Evolutionary conservation across 805 yeast species (phyloP), one percentile per base, ranked within the genome.

Genomic region (Nakazawaea populi): DNA sequence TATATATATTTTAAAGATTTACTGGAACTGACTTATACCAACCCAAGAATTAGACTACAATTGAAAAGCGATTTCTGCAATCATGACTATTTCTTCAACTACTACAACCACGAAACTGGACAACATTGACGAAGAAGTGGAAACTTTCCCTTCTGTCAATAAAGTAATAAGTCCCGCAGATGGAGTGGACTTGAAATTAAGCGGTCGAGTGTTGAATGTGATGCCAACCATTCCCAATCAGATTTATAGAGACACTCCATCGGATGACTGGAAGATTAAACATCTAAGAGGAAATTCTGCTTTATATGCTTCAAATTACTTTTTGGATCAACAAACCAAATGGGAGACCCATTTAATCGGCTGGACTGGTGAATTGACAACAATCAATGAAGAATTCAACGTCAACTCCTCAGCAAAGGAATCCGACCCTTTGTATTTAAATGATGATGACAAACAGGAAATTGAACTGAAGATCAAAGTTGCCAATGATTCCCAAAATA

Each of bases 271-370:
- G 89, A 75, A 75, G 48, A 79, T 84, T 41, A 77, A 75, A 49
- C 81, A 83, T 39, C 70, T 83, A 10, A 75, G 94, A 7, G 98
- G 98, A 2, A 87, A 88, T 59, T 82, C 94, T 8, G 95, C 97
- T 0, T 69, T 92, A 37, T 84, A 86, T 60, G 83, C 96, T 4
- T 82, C 95, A 14, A 78, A 87, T 54, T 75, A 77, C 53, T 83
- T 79, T 60, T 69, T 90, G 48, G 74, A 72, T 47, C 78, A 78
- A 51, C 80, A 82, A 44, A 78, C 91, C 0, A 78, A 82, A 27
- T 92, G 97, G 94, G 96, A 90, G 55, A 84, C 91, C 44, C 88
- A 89, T 57, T 69, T 89, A 47, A 82, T 94, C 47, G 97, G 89
- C 1, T 94, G 99, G 99, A 87, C 97, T 0, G 99, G 99, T 44